Base-by-base conservation (phyloP, 352 stramenopile species). In the Phytophthora vignae region DNA sequence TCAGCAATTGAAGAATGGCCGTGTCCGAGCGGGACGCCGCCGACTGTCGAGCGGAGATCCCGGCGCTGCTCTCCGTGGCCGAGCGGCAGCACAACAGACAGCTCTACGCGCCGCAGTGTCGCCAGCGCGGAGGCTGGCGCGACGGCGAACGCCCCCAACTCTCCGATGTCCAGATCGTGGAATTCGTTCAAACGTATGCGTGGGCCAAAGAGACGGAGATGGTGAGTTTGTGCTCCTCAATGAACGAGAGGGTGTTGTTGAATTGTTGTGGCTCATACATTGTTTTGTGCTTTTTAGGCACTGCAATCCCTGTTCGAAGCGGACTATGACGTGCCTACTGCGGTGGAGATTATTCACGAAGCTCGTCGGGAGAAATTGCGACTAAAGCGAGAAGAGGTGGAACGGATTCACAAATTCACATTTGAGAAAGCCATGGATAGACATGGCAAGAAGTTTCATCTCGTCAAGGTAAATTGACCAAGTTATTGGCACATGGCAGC, bases 381-480 rank as follows among this genome's bases (percentile, higher is more conserved):
- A 31, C 27, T 70, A 8, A 65, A 81, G 56, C 68, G 61, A 44
- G 57, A 82, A 54, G 60, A 82, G 36, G 60, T 62, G 10, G 56
- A 82, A 55, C 65, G 63, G 14, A 55, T 92, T 69, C 82, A 50
- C 44, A 83, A 53, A 55, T 44, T 53, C 17, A 62, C 60, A 29
- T 92, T 93, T 58, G 79, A 85, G 21, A 73, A 54, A 9, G 81
- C 83, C 14, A 70, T 93, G 14, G 53, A 60, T 11, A 64, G 71
- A 54, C 80, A 93, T 52, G 79, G 79, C 64, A 93, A 93, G 69
- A 82, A 82, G 50, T 92, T 93, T 29, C 84, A 81, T 59, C 54
- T 85, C 4, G 81, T 93, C 42, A 81, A 89, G 74, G 85, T 93
- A 61, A 2, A 38, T 58, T 25, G 6, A 17, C 54, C 12, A 58